Conservation (phyloP, 2,329 filamentous ascomycete species). For the Botrytis fragariae region DNA sequence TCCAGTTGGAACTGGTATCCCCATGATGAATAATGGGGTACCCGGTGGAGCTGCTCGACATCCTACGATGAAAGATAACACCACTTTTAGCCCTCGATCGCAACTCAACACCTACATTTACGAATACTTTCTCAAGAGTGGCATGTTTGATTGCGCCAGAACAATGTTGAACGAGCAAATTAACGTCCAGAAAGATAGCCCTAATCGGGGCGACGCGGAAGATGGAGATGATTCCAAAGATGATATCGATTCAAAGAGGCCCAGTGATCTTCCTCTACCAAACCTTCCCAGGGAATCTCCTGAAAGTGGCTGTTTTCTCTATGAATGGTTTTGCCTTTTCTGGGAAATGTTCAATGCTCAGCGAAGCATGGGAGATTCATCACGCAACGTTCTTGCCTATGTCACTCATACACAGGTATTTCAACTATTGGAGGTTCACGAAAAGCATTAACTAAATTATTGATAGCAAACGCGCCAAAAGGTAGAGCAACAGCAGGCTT, state of each 20-base stretch:
- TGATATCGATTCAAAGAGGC: conserved; percentile 69
- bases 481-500: conserved; percentile 73
- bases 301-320: conserved; percentile 75
- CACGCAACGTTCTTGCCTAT: conserved; percentile 69
- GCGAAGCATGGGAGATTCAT: conserved; percentile 61
- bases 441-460: conserved; percentile 31
- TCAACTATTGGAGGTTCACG: conserved; percentile 25
- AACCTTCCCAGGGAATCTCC: conserved; percentile 62
- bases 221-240: conserved; percentile 79
- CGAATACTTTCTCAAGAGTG: conserved; percentile 84
- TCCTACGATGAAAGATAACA: conserved; percentile 38
- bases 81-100: conserved; percentile 42
- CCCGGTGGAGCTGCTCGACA: conserved; percentile 33
- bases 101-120: conserved; percentile 85
- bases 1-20: conserved; percentile 60
- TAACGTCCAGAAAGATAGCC: conserved; percentile 65
- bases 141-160: conserved; percentile 80
- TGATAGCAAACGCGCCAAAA: conserved; percentile 68
- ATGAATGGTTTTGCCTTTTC: conserved; percentile 96
- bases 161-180: conserved; percentile 67
- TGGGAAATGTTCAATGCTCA: conserved; percentile 93
- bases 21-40: conserved; percentile 58
- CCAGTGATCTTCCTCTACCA: conserved; percentile 75
- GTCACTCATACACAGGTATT: conserved; percentile 79
- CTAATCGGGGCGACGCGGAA: conserved; percentile 66